Evolutionary conservation across 768 basidiomycete species (phyloP), one percentile per base, ranked within the genome.

Genomic region (Auricularia auricula-judae): DNA sequence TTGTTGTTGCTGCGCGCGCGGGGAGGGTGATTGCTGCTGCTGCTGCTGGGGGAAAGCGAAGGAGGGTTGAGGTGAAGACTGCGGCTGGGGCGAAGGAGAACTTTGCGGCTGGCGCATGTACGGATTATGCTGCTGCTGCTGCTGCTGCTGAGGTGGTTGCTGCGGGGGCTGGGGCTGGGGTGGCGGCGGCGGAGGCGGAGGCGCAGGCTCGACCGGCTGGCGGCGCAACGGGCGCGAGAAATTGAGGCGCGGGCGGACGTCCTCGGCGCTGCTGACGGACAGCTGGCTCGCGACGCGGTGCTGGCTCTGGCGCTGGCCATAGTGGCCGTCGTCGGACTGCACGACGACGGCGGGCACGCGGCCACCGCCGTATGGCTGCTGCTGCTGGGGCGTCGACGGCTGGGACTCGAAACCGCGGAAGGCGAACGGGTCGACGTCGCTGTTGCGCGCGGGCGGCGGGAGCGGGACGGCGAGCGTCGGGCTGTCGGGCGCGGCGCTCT

Each of bases 141-240:
- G 29, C 29, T 29, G 29, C 29, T 29, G 29, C 29, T 29, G 29
- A 29, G 29, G 29, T 29, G 29, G 68, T 42, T 42, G 12, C 23
- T 62, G 63, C 23, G 61, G 61, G 23, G 66, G 42, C 10, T 66
- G 66, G n/a, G 65, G 66, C 67, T 4, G 18, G 63, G 58, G 58
- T 58, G 71, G n/a, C 76, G 75, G 44, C 77, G 75, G 39, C 71
- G 73, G 14, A 70, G 63, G 63, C 79, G 74, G n/a, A n/a, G n/a
- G 62, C 71, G 77, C 36, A 89, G 74, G 16, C 80, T 81, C 56
- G 72, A 73, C 36, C 74, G 76, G 65, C 82, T 80, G 64, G 73
- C 68, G 79, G 23, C 82, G 81, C 63, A 81, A 79, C 58, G 87
- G 86, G 61, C 86, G 77, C 29, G 88, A 88, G 69, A 85, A 88